Evolutionary conservation across 2,329 filamentous ascomycete genomes (phyloP).

Genomic region (Hymenotorrendiella dingleyae): DNA sequence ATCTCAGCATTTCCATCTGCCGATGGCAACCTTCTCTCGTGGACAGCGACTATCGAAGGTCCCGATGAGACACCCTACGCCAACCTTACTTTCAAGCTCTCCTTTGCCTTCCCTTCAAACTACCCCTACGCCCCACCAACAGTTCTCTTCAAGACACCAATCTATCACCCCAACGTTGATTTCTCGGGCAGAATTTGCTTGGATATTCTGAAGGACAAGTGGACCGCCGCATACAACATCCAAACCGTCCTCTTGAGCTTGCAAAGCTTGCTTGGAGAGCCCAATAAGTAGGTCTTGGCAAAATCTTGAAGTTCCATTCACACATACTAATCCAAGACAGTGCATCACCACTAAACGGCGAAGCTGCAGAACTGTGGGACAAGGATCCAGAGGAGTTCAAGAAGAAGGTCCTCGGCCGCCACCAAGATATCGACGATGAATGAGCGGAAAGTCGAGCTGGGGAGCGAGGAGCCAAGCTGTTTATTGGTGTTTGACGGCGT

Average conservation of each 20-base stretch:
- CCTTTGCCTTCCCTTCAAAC: constrained; percentile 82
- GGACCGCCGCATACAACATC: constrained; percentile 96
- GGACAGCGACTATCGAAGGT: constrained; percentile 90
- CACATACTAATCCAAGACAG: constrained; percentile 40
- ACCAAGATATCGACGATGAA: constrained; percentile 60
- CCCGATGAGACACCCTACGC: constrained; percentile 90
- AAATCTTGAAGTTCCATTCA: background rate
- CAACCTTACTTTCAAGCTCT: constrained; percentile 83
- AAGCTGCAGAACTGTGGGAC: constrained; percentile 95
- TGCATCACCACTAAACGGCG: constrained; percentile 88
- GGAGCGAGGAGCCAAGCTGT: background rate
- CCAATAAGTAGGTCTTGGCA: constrained; percentile 78
- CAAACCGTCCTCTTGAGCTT: constrained; percentile 88
- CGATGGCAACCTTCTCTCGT: constrained; percentile 83
- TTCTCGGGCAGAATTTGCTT: constrained; percentile 95
- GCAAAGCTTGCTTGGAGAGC: constrained; percentile 92
- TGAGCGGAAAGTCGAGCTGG: too few relatives aligned
- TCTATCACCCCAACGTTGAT: constrained; percentile 98
- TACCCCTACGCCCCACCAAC: constrained; percentile 90
- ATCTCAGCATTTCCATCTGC: constrained; percentile 91
- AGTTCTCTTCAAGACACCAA: constrained; percentile 95
- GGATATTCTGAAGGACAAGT: constrained; percentile 98
- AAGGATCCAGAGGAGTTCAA: constrained; percentile 83
- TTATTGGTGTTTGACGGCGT: background rate
- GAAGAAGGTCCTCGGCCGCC: constrained; percentile 59